Percentiles rank a stretch among this genome's conserved stretches.
Evolutionary conservation across 345 rosid species (phyloP).

Genomic region (Boechera retrofracta): DNA sequence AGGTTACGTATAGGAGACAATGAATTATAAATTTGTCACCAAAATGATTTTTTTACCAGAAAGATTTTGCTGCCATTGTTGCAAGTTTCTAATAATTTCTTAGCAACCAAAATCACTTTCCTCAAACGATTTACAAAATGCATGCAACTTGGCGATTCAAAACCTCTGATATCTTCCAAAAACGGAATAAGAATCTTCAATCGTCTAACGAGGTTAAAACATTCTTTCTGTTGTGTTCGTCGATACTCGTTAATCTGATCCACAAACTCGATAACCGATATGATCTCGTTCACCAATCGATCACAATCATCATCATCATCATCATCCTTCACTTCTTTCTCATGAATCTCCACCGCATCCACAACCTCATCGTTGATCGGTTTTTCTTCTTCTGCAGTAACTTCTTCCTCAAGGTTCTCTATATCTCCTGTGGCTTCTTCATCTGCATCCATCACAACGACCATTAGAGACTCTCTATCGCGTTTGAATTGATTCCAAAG

Average conservation of each 20-base stretch:
- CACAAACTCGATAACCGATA: conserved; percentile 49
- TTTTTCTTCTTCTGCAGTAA: conserved; percentile 19
- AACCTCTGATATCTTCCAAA: conserved; percentile 61
- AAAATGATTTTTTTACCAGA: conserved; percentile 48
- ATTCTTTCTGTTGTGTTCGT: conserved; percentile 65
- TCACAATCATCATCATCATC: conserved; percentile 24
- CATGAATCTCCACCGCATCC: conserved; percentile 27
- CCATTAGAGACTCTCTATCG: conserved; percentile 37
- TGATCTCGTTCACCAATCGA: conserved; percentile 49
- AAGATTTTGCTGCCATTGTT: conserved; percentile 82
- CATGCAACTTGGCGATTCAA: conserved; percentile 35
- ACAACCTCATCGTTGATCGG: conserved; percentile 25
- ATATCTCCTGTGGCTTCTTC: conserved; percentile 28
- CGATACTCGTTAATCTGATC: conserved; percentile 60
- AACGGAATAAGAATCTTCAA: conserved; percentile 69
- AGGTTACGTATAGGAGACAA: neutral
- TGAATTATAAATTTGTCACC: neutral
- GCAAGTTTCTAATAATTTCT: conserved; percentile 59
- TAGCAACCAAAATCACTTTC: conserved; percentile 54
- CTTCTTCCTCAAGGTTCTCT: conserved; percentile 24
- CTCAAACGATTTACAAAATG: conserved; percentile 49
- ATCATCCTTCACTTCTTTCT: conserved; percentile 34
- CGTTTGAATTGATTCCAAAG: conserved; percentile 31
- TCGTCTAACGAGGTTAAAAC: conserved; percentile 63
- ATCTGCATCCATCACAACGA: conserved; percentile 30